These are phyloP conservation scores for Blastobotrys persicus DNA, from an alignment of 1,139 yeast species.

Conservation along the genomic window DNA sequence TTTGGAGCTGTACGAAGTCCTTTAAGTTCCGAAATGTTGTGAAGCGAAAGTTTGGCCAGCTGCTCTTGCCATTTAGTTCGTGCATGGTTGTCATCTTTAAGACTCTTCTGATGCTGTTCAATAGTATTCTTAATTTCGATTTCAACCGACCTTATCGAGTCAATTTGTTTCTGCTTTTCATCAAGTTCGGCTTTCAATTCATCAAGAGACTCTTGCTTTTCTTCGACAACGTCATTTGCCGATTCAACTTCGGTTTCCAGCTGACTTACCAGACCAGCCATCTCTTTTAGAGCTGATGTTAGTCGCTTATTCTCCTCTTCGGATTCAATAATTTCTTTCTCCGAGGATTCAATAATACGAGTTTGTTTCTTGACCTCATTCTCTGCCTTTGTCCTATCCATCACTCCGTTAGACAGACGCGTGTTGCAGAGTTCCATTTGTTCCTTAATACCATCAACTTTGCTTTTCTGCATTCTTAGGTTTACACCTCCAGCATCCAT, in stretches of 20 bases:
- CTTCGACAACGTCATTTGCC: conserved; percentile 34
- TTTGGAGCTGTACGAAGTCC: conserved; percentile 7
- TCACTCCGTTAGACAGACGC: conserved; percentile 59
- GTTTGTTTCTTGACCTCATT: conserved; percentile 60
- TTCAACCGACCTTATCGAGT: conserved; percentile 64
- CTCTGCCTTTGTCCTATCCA: conserved; percentile 61
- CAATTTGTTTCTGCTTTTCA: conserved; percentile 52
- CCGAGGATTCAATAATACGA: conserved; percentile 47
- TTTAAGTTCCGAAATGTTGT: conserved; percentile 28
- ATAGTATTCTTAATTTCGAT: conserved; percentile 64
- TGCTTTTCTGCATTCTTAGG: conserved; percentile 73
- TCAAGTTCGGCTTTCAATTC: conserved; percentile 48
- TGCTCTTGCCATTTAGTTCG: conserved; percentile 39
- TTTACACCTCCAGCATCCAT: conserved; percentile 92
- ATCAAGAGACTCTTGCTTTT: conserved; percentile 39
- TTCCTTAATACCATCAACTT: conserved; percentile 73
- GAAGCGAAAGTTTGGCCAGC: conserved; percentile 30
- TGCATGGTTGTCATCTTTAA: conserved; percentile 45
- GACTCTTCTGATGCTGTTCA: conserved; percentile 52
- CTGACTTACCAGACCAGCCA: conserved; percentile 28
- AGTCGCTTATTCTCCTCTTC: conserved; percentile 38
- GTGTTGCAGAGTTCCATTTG: conserved; percentile 61
- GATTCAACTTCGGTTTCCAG: conserved; percentile 39
- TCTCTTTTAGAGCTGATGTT: conserved; percentile 40
- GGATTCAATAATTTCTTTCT: conserved; percentile 31